Evolutionary conservation across 2,329 filamentous ascomycete genomes (phyloP).

Genomic region (Ramularia endophylla): DNA sequence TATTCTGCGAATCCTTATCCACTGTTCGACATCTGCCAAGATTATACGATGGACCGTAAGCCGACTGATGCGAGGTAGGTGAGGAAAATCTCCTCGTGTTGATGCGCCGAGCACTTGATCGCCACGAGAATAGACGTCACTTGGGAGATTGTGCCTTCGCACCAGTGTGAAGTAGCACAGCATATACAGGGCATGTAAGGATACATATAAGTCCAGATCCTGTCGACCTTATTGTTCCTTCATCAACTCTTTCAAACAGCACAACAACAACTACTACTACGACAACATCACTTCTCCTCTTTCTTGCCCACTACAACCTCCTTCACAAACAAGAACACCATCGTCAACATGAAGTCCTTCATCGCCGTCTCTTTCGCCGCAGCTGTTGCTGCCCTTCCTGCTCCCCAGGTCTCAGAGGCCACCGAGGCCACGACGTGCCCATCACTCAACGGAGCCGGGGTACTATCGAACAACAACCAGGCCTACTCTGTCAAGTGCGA

Average conservation of each 20-base stretch:
- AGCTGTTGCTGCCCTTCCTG: constrained; percentile 14
- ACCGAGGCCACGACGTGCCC: constrained; percentile 7
- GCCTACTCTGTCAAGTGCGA: constrained; percentile 11
- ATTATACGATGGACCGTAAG: too few species aligned
- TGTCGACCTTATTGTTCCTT: not conserved
- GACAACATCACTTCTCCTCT: too few species aligned
- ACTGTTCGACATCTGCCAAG: too few species aligned
- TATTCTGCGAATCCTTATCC: too few species aligned
- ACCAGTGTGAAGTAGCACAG: constrained; percentile 2
- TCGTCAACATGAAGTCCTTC: constrained; percentile 23
- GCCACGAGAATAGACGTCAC: too few species aligned
- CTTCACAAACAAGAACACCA: not conserved
- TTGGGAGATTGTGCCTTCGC: too few species aligned
- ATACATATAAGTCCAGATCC: too few species aligned
- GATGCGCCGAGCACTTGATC: too few species aligned
- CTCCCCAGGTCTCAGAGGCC: constrained; percentile 2
- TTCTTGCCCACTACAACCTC: too few species aligned
- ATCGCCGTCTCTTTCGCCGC: constrained; percentile 16
- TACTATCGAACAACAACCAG: constrained; percentile 5
- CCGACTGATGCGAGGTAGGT: too few species aligned
- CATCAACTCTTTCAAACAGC: constrained; percentile 1
- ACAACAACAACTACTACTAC: not conserved
- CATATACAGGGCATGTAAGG: constrained; percentile 3
- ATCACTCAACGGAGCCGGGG: constrained; percentile 1
- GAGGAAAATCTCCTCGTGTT: too few species aligned